phyloP scores from a whole-genome alignment of 2,329 filamentous ascomycete genomes.

The Colletotrichum sp. region DNA sequence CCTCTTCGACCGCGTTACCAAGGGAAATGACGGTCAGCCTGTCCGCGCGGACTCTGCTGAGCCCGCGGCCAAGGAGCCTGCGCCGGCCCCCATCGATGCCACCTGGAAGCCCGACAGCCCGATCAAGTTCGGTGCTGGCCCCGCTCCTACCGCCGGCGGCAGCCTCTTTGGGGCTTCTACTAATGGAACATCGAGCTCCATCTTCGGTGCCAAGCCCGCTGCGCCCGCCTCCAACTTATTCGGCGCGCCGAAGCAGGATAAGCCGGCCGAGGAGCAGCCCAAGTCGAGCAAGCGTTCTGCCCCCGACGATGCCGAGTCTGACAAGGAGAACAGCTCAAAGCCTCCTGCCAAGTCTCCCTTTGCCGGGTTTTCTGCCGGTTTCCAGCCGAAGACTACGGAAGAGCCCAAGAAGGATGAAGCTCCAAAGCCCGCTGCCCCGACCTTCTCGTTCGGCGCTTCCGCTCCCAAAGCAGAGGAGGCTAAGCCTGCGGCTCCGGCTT shows the following conservation, averaged over 20 bases:
- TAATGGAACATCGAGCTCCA: slow-evolving; percentile 32
- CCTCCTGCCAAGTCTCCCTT: slow-evolving; percentile 34
- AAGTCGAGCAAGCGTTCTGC: slow-evolving; percentile 23
- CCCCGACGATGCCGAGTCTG: slow-evolving; percentile 40
- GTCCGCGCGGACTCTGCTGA: slow-evolving; percentile 39
- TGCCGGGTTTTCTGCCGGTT: slow-evolving; percentile 31
- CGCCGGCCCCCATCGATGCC: slow-evolving; percentile 39
- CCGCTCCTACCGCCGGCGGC: slow-evolving; percentile 26
- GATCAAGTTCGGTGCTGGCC: slow-evolving; percentile 56
- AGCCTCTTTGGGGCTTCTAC: slow-evolving; percentile 24
- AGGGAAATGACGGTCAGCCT: slow-evolving; percentile 54
- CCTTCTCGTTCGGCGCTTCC: slow-evolving; percentile 20
- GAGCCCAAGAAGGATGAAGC: slow-evolving; percentile 25
- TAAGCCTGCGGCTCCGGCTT: slow-evolving; percentile 24
- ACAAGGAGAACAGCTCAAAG: slow-evolving; percentile 49
- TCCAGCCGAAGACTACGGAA: slow-evolving; percentile 32
- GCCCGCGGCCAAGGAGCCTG: slow-evolving; percentile 34
- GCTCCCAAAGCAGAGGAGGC: slow-evolving; percentile 16
- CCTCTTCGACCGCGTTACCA: slow-evolving; percentile 61
- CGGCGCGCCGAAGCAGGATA: slow-evolving; percentile 36
- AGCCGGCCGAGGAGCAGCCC: slow-evolving; percentile 29
- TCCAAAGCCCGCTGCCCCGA: slow-evolving; percentile 11
- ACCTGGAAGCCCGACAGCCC: slow-evolving; percentile 56
- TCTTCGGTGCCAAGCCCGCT: slow-evolving; percentile 42
- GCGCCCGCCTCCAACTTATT: slow-evolving; percentile 38